Evolutionary conservation across 2,329 filamentous ascomycete species (phyloP).

Genomic region (Penicillium sp.): DNA sequence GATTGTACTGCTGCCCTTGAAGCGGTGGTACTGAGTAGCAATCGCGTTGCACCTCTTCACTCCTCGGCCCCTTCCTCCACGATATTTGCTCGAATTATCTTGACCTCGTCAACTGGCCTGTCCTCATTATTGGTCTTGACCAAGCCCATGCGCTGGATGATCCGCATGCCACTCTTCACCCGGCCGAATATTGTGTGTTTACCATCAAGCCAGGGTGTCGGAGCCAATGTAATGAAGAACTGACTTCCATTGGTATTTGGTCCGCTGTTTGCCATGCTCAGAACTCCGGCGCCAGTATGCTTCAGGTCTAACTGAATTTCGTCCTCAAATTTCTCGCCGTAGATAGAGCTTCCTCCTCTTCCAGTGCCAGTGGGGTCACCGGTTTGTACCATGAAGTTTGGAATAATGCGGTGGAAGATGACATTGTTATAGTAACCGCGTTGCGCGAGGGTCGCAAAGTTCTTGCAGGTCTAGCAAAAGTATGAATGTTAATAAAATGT

Average conservation of each 20-base stretch:
- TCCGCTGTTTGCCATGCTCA: constrained; percentile 96
- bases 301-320: constrained; percentile 80
- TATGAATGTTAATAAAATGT: constrained; percentile 23
- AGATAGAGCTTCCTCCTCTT: constrained; percentile 85
- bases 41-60: constrained; percentile 29
- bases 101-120: constrained; percentile 79
- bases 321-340: constrained; percentile 91
- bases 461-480: constrained; percentile 70
- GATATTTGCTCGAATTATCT: constrained; percentile 74
- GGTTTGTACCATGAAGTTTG: constrained; percentile 94
- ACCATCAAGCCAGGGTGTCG: constrained; percentile 74
- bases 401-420: constrained; percentile 92
- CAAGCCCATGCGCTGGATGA: constrained; percentile 86
- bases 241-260: constrained; percentile 93
- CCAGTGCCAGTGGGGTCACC: constrained; percentile 95
- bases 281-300: constrained; percentile 90
- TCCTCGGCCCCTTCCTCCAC: constrained; percentile 63
- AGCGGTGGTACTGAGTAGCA: background rate
- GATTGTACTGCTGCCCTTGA: background rate
- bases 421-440: constrained; percentile 87
- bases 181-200: constrained; percentile 94
- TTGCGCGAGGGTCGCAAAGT: constrained; percentile 79
- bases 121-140: constrained; percentile 85
- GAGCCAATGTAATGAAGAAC: constrained; percentile 94
- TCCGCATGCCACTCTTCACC: constrained; percentile 79